Evolutionary conservation across 2,329 filamentous ascomycete genomes (phyloP), one percentile per base, ranked within the genome.

Genomic region (Fusarium mexicanum): DNA sequence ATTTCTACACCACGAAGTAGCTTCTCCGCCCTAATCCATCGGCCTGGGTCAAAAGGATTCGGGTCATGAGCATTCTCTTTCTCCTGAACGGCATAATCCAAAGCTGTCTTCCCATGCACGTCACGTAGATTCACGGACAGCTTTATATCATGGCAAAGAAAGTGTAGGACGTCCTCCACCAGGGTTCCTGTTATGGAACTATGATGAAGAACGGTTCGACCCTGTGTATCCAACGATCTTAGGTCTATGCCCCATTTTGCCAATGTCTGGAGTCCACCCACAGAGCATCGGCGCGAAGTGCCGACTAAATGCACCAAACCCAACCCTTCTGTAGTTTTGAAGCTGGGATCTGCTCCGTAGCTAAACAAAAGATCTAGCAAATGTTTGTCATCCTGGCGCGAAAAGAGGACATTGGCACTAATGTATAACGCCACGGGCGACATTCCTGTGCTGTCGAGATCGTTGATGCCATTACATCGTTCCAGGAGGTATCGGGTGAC

Each of bases 301-400:
- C 18, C 13, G 46, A 29, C 11, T 29, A 29, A 29, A 22, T 47
- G 46, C 24, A 20, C 26, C 11, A 47, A 20, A 1, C 17, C 17
- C 3, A 47, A 47, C 18, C 26, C 26, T 22, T 47, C 46, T 22
- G 12, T 0, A 20, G 18, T 47, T 6, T 47, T 47, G 46, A 47
- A 47, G 8, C 20, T 6, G 5, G 26, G 12, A 1, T 47, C 17
- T 29, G 26, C 46, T 47, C 46, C 46, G 13, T 22, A 29, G 12
- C 29, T 20, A 5, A 29, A 22, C 13, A 47, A 20, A 5, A 29
- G 26, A 16, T 47, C 46, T 20, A 47, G 18, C 13, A 47, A 2
- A 7, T 22, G 0, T 10, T 47, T 8, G 5, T 29, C 26, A 47
- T 22, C 13, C 8, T 29, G 4, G 26, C 4, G 20, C 4, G 26